Evolutionary conservation across 805 yeast species (phyloP).

Genomic region (Candida tammaniensis): DNA sequence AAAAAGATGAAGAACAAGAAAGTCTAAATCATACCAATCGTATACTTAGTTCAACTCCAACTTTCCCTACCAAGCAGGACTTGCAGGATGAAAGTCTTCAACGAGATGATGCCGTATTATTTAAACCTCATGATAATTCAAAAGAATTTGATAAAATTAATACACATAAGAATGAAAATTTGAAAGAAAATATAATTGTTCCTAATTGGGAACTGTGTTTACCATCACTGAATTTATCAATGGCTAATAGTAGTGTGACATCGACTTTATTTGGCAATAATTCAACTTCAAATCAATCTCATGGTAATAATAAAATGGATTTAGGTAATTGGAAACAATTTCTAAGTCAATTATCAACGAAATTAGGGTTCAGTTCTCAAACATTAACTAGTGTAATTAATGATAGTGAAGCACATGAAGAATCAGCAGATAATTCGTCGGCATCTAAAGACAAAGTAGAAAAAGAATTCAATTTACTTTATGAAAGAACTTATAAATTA

Average conservation of each 20-base stretch:
- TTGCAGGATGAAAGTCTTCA: conserved; percentile 9
- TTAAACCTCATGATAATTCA: conserved; percentile 41
- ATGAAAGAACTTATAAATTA: conserved; percentile 35
- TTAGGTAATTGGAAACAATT: conserved; percentile 35
- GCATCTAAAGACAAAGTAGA: conserved; percentile 21
- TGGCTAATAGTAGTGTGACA: conserved; percentile 10
- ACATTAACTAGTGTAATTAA: conserved; percentile 25
- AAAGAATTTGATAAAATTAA: conserved; percentile 39
- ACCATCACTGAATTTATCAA: conserved; percentile 22
- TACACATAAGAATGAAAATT: conserved; percentile 44
- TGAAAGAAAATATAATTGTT: conserved; percentile 37
- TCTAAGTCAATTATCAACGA: conserved; percentile 30
- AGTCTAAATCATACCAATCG: conserved; percentile 23
- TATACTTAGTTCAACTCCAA: conserved; percentile 30
- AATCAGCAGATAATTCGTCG: conserved; percentile 7
- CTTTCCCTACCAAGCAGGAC: conserved; percentile 21
- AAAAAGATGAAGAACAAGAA: conserved; percentile 11
- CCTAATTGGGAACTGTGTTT: conserved; percentile 42
- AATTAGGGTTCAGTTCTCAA: conserved; percentile 34
- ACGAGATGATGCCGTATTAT: conserved; percentile 42
- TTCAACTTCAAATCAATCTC: conserved; percentile 21
- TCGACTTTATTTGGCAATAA: conserved; percentile 23
- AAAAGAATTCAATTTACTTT: conserved; percentile 29
- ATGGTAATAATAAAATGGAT: conserved; percentile 23
- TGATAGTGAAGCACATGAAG: conserved; percentile 8